phyloP scores from a whole-genome alignment of 371 early-diverging fungal genomes.

The Synchytrium microbalum region DNA sequence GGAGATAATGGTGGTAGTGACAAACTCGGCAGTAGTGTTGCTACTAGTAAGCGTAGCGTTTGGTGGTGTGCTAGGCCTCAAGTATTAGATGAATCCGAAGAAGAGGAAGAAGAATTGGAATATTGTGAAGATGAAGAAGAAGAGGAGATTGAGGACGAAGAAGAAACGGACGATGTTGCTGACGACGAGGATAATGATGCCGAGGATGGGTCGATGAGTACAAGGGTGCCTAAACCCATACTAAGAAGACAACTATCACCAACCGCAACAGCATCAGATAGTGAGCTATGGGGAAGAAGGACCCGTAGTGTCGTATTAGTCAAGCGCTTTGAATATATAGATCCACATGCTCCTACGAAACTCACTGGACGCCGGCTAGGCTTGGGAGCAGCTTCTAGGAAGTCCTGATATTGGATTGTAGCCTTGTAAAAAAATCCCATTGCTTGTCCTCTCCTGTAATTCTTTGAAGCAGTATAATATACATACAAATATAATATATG shows the following conservation, averaged over 20 bases:
- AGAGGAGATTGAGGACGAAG: neutral
- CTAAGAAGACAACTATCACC: neutral
- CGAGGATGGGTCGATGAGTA: too few species aligned
- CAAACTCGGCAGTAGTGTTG: neutral
- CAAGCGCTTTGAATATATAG: neutral
- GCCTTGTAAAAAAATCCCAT: neutral
- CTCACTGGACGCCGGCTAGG: neutral
- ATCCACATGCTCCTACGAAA: neutral
- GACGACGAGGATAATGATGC: neutral
- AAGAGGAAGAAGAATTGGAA: neutral
- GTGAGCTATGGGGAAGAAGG: neutral
- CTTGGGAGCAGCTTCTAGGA: neutral
- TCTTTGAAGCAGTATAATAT: too few species aligned
- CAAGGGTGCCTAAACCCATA: neutral
- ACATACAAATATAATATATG: too few species aligned
- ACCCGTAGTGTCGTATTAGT: neutral
- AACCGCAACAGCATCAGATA: neutral
- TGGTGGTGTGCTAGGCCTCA: neutral
- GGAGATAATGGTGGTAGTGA: neutral
- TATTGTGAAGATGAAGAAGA: neutral
- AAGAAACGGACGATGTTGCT: neutral
- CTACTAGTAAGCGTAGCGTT: neutral
- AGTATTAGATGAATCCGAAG: neutral
- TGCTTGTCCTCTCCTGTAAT: too few species aligned
- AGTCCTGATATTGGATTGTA: neutral